Conservation (phyloP, 805 yeast genomes). For the Millerago galiae region DNA sequence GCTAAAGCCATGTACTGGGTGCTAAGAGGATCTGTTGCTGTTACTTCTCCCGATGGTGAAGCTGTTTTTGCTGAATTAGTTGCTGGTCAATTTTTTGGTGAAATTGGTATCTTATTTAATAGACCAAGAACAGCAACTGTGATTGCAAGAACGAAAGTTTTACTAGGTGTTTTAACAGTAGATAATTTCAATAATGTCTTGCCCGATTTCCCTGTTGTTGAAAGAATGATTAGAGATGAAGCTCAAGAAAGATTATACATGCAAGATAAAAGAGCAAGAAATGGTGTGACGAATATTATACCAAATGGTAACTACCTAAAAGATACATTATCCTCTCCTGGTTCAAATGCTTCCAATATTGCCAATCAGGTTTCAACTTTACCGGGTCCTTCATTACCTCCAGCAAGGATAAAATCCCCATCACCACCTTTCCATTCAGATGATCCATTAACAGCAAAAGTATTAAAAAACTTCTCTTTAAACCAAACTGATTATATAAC, state of each 20-base stretch:
- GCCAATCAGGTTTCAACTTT: slow-evolving; percentile 28
- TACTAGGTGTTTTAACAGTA: slow-evolving; percentile 62
- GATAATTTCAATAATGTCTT: slow-evolving; percentile 54
- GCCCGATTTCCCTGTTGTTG: slow-evolving; percentile 57
- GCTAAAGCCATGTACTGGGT: slow-evolving; percentile 79
- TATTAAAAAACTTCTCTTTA: not conserved
- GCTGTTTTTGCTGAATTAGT: slow-evolving; percentile 63
- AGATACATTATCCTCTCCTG: slow-evolving; percentile 3
- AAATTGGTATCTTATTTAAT: slow-evolving; percentile 69
- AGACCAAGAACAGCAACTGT: slow-evolving; percentile 78
- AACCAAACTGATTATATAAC: not conserved
- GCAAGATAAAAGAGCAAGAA: slow-evolving; percentile 54
- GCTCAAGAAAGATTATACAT: slow-evolving; percentile 72
- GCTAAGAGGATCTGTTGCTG: slow-evolving; percentile 67
- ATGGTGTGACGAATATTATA: slow-evolving; percentile 30
- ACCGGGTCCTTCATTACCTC: slow-evolving; percentile 38
- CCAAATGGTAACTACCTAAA: slow-evolving; percentile 8
- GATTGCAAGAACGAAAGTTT: slow-evolving; percentile 58
- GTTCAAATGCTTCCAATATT: slow-evolving; percentile 22
- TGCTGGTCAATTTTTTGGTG: slow-evolving; percentile 72
- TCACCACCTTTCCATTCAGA: slow-evolving; percentile 5
- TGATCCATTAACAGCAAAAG: not conserved
- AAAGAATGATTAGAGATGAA: slow-evolving; percentile 65
- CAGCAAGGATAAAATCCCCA: slow-evolving; percentile 13
- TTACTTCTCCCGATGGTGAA: slow-evolving; percentile 73